Conservation (phyloP, 192 early-diverging fungal genomes). For the Kappamyces sp. region DNA sequence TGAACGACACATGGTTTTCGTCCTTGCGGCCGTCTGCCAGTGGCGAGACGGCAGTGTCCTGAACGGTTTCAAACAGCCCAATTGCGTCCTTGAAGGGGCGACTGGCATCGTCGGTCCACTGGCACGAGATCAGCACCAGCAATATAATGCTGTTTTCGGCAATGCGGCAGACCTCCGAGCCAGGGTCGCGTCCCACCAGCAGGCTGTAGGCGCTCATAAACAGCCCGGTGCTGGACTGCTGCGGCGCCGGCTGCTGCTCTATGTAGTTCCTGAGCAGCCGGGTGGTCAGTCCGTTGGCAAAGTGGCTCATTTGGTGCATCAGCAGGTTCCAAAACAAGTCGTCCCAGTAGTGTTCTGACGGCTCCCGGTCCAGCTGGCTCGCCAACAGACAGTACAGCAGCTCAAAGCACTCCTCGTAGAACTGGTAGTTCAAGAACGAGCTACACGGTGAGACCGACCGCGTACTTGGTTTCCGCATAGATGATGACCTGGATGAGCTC, state of each 20-base stretch:
- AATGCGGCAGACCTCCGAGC: no score
- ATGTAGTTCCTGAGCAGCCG: conserved; percentile 49
- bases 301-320: conserved; percentile 45
- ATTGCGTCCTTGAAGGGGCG: not conserved
- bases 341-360: conserved; percentile 28
- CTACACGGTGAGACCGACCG: conserved; percentile 18
- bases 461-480: conserved; percentile 13
- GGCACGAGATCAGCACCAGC: conserved; percentile 3
- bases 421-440: conserved; percentile 29
- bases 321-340: conserved; percentile 66
- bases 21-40: conserved; percentile 23
- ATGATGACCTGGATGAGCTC: conserved; percentile 22
- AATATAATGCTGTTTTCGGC: conserved; percentile 1
- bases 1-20: conserved; percentile 1
- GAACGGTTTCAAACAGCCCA: conserved; percentile 17
- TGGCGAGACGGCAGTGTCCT: conserved; percentile 38
- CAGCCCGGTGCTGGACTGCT: conserved; percentile 12
- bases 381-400: not conserved
- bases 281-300: conserved; percentile 50
- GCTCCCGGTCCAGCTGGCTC: conserved; percentile 19
- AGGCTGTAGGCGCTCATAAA: conserved; percentile 8
- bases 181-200: no score
- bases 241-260: conserved; percentile 40
- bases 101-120: not conserved
- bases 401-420: conserved; percentile 20